Evolutionary conservation across 176 grass and related monocot genomes (phyloP).

Genomic region (Hyparrhenia diplandra): DNA sequence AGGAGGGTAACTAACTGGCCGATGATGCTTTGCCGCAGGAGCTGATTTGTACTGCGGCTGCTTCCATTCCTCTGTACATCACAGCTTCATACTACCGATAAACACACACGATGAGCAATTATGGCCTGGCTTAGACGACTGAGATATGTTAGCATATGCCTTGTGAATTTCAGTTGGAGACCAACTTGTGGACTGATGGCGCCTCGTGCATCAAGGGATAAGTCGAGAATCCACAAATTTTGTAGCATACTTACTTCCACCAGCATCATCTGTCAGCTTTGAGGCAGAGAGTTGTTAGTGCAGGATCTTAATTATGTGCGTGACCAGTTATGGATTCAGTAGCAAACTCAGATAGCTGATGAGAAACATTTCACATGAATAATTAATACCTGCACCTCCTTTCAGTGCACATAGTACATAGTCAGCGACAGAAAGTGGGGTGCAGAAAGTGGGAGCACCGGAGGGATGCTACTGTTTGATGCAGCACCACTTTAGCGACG

Average conservation of each 20-base stretch:
- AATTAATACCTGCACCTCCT: no score
- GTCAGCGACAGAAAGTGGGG: no score
- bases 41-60: slow-evolving; percentile 33
- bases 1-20: background rate
- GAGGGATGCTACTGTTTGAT: no score
- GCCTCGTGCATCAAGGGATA: background rate
- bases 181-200: background rate
- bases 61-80: slow-evolving; percentile 33
- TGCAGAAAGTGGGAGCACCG: no score
- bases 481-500: no score
- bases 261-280: background rate
- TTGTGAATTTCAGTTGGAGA: background rate
- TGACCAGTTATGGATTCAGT: background rate
- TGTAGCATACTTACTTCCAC: background rate
- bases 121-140: background rate
- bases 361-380: slow-evolving; percentile 11
- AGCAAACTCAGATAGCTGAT: background rate
- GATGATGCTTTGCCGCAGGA: slow-evolving; percentile 36
- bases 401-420: no score
- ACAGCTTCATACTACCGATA: slow-evolving; percentile 47
- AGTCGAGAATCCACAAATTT: slow-evolving; percentile 6
- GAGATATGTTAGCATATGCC: background rate
- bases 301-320: slow-evolving; percentile 8
- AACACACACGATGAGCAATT: background rate
- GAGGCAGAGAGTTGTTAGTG: background rate